A percentile compares a stretch with the other conserved stretches of the same genome.
Conservation (phyloP, 2,329 filamentous ascomycete genomes). For the Fusarium oligoseptatum region DNA sequence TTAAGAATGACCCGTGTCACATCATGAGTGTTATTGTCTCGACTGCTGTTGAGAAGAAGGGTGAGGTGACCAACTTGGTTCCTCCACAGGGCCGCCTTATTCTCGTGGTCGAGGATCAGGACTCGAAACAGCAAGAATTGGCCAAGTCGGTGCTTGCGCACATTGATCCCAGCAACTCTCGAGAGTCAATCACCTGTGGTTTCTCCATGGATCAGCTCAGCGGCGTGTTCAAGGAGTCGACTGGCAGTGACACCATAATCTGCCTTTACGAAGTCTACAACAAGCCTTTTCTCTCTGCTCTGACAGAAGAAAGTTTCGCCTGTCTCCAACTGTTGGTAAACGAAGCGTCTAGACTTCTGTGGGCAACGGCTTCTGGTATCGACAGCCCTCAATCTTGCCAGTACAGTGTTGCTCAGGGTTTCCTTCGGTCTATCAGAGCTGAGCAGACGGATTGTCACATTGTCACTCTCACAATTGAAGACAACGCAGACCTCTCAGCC, state of each 20-base stretch:
- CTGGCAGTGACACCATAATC: neutral
- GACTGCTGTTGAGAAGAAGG: neutral
- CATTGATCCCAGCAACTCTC: rapidly evolving
- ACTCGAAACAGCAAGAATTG: neutral
- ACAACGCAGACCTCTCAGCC: neutral
- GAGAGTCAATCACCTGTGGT: neutral
- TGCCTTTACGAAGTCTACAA: neutral
- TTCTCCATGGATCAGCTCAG: neutral
- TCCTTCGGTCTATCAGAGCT: neutral
- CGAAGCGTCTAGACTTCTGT: neutral
- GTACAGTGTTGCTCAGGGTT: neutral
- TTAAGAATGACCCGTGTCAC: neutral
- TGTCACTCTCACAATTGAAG: neutral
- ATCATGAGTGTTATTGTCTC: neutral
- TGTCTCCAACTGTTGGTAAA: neutral
- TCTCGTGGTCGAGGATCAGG: neutral
- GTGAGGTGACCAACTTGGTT: neutral
- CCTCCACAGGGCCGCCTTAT: neutral
- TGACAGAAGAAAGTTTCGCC: neutral
- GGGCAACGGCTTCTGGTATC: neutral
- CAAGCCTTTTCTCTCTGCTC: neutral
- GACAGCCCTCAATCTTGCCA: neutral
- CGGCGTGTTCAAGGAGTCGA: neutral
- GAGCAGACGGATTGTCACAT: neutral
- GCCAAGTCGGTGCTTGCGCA: neutral